phyloP scores from a whole-genome alignment of 805 yeast species.

The Candida yuanshanica region DNA sequence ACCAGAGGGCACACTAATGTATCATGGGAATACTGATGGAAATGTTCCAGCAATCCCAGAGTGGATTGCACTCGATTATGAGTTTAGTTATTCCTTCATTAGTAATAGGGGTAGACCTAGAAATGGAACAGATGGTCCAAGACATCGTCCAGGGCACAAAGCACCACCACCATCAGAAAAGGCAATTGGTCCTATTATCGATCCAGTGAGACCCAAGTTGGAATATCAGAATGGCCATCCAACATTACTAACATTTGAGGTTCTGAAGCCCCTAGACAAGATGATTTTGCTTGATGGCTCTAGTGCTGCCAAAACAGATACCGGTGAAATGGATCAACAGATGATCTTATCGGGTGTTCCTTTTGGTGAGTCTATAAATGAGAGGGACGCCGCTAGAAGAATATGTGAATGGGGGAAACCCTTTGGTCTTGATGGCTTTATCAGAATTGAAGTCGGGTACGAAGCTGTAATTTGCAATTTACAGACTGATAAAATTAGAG shows the following conservation, averaged over 20 bases:
- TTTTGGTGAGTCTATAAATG: conserved; percentile 28
- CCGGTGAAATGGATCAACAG: conserved; percentile 63
- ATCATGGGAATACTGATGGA: conserved; percentile 43
- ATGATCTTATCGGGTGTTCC: conserved; percentile 32
- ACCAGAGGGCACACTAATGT: conserved; percentile 53
- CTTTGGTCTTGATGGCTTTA: conserved; percentile 52
- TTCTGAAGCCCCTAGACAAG: conserved; percentile 40
- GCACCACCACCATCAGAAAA: not conserved
- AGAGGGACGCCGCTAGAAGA: conserved; percentile 39
- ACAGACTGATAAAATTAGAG: conserved; percentile 35
- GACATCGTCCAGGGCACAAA: conserved; percentile 1
- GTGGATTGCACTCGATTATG: conserved; percentile 63
- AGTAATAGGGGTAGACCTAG: conserved; percentile 14
- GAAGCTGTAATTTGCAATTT: conserved; percentile 61
- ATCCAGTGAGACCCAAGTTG: no score
- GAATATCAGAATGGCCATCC: conserved; percentile 13
- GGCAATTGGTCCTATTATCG: not conserved
- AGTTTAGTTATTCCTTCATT: conserved; percentile 50
- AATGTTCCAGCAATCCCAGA: conserved; percentile 42
- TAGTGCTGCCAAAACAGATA: conserved; percentile 52
- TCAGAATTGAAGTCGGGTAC: conserved; percentile 55
- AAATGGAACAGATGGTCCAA: conserved; percentile 8
- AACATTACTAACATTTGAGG: conserved; percentile 41
- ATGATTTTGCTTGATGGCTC: conserved; percentile 59
- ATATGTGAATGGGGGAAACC: conserved; percentile 48